These are phyloP conservation scores for Xylaria sp. DNA, from an alignment of 2,329 filamentous ascomycete genomes.

Conservation along the genomic window DNA sequence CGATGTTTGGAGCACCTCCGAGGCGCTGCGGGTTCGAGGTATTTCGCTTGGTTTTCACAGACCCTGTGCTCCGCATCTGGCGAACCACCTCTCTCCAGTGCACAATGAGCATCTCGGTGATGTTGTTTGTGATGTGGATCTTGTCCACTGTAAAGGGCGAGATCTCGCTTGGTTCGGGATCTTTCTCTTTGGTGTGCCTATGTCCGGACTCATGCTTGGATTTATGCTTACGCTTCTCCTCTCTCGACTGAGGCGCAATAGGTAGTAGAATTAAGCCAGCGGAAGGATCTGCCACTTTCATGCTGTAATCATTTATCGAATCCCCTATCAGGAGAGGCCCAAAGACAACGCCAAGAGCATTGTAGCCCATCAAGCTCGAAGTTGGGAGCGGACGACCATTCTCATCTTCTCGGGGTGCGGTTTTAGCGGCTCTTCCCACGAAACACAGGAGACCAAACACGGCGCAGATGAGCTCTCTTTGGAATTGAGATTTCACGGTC, in stretches of 20 bases:
- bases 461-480: slow-evolving; percentile 68
- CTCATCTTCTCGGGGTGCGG: slow-evolving; percentile 56
- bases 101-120: slow-evolving; percentile 69
- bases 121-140: slow-evolving; percentile 60
- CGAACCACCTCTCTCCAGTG: slow-evolving; percentile 69
- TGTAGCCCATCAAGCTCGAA: slow-evolving; percentile 68
- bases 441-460: slow-evolving; percentile 69
- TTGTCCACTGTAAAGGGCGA: slow-evolving; percentile 55
- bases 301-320: slow-evolving; percentile 57
- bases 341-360: slow-evolving; percentile 67
- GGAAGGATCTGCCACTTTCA: slow-evolving; percentile 50
- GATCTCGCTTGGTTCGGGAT: slow-evolving; percentile 17
- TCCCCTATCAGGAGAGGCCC: slow-evolving; percentile 68
- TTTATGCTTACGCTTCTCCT: slow-evolving; percentile 45
- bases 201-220: slow-evolving; percentile 40
- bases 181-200: slow-evolving; percentile 1
- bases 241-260: slow-evolving; percentile 49
- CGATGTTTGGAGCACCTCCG: slow-evolving; percentile 38
- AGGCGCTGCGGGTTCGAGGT: slow-evolving; percentile 14
- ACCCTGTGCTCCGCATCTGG: slow-evolving; percentile 59
- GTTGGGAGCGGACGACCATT: slow-evolving; percentile 58
- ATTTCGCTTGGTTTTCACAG: slow-evolving; percentile 36
- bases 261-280: slow-evolving; percentile 52
- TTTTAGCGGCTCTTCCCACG: slow-evolving; percentile 63
- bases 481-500: slow-evolving; percentile 63